A percentile compares a stretch with the other conserved stretches of the same genome.
Conservation (phyloP, 805 yeast species). For the Wickerhamiella slavikovae region DNA sequence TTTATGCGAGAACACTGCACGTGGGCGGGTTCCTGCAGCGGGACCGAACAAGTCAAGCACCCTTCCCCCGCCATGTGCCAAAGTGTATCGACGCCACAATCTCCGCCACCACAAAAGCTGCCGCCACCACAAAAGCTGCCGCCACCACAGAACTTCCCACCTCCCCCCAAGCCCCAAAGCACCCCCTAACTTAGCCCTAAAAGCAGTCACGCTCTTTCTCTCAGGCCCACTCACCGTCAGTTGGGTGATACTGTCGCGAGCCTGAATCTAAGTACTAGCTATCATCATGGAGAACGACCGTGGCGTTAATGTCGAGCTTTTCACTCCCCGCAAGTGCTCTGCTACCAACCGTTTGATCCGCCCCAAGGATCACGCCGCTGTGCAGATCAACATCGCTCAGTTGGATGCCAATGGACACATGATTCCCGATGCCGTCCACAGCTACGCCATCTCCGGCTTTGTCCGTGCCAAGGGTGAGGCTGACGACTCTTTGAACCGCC, state of each 20-base stretch:
- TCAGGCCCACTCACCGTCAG: background rate
- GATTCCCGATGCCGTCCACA: slow-evolving; percentile 71
- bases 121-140: too few species aligned
- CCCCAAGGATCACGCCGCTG: slow-evolving; percentile 99
- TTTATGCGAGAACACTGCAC: too few species aligned
- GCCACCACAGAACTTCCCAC: too few species aligned
- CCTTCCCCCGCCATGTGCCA: too few species aligned
- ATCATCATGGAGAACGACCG: slow-evolving; percentile 99
- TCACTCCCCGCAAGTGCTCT: slow-evolving; percentile 99
- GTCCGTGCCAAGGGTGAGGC: slow-evolving; percentile 99
- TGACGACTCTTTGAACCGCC: slow-evolving; percentile 97
- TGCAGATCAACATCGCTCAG: slow-evolving; percentile 96
- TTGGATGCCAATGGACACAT: slow-evolving; percentile 95
- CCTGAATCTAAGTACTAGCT: too few species aligned
- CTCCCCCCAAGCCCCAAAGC: too few species aligned
- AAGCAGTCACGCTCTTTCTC: background rate
- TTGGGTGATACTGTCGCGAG: background rate
- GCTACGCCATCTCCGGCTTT: slow-evolving; percentile 94
- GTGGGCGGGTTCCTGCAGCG: too few species aligned
- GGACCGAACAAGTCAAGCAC: too few species aligned
- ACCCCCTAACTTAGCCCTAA: too few species aligned
- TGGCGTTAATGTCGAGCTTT: slow-evolving; percentile 98
- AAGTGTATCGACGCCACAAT: too few species aligned
- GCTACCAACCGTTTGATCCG: slow-evolving; percentile 99
- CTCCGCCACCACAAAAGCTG: too few species aligned